Base-by-base conservation (phyloP, 2,329 filamentous ascomycete species). In the Pseudogymnoascus sp. region DNA sequence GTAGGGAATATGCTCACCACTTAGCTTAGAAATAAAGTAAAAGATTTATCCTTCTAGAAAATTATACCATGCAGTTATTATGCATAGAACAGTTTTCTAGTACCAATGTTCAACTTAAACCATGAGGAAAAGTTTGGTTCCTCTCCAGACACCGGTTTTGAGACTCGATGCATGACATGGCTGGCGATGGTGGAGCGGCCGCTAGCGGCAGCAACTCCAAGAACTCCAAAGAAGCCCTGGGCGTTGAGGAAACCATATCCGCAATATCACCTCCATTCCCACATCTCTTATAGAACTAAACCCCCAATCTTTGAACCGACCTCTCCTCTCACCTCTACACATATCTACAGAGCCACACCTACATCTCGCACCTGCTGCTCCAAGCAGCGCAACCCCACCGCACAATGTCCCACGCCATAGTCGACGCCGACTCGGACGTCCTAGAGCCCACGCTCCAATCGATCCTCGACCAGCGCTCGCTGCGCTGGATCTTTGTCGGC, bases 401-500 rank as follows among this genome's bases (percentile, higher is more conserved):
- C 39, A 26, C 12, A 35, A 71, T 71, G 70, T 77, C 77, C 61
- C 67, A 75, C 64, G 75, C 79, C 57, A 66, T 80, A 55, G 70
- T 81, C 57, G 75, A 76, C 66, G 73, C 75, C 66, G 86, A 89
- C 74, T 87, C 88, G 70, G 88, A 91, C 72, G 79, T 83, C 68
- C 85, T 97, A 77, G 92, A 95, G 78, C 92, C 94, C 55, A 90
- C 89, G 58, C 89, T 99, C 70, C 89, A 96, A 77, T 89, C 89
- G 65, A 91, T 99, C 71, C 84, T 99, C 69, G 90, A 95, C 78
- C 94, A 99, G 75, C 90, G 91, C 75, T 87, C 89, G 33, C 85
- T 99, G 60, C 90, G 94, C 73, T 99, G 94, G 94, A 95, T 99
- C 76, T 99, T 99, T 70, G 94, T 99, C 62, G 94, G 94, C 70